Evolutionary conservation across 2,329 filamentous ascomycete genomes (phyloP).

Genomic region (Sporothrix euskadiensis): DNA sequence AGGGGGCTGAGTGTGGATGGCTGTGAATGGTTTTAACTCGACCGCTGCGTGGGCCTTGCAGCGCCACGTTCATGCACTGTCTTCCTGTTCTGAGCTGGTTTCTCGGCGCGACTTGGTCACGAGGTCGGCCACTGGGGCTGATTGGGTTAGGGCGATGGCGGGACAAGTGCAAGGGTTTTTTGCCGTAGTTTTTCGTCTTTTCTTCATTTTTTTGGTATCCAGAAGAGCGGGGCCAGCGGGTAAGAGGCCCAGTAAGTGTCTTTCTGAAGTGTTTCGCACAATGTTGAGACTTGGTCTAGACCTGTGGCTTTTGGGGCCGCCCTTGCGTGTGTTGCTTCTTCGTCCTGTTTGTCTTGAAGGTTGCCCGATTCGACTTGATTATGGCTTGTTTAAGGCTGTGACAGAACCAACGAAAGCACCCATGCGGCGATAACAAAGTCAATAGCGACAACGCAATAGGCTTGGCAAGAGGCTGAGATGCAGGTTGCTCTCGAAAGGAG

Average conservation of each 20-base stretch:
- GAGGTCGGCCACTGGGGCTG: neutral
- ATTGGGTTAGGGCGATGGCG: conserved; percentile 7
- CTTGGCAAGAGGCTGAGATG: neutral
- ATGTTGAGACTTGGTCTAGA: neutral
- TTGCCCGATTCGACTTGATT: neutral
- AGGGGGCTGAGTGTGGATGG: neutral
- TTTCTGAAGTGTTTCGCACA: neutral
- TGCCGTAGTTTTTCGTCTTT: neutral
- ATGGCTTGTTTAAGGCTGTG: neutral
- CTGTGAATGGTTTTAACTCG: neutral
- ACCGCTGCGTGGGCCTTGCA: neutral
- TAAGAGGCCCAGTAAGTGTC: neutral
- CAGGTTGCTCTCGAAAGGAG: neutral
- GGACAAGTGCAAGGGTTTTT: neutral
- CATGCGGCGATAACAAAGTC: neutral
- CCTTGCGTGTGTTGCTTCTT: neutral
- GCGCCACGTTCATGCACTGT: conserved; percentile 12
- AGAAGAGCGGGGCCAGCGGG: conserved; percentile 24
- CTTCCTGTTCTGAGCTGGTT: neutral
- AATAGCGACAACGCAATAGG: neutral
- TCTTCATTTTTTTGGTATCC: conserved; percentile 11
- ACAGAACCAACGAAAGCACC: neutral
- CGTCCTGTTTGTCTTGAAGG: neutral
- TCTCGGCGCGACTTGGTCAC: conserved; percentile 7
- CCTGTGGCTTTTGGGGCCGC: neutral